These are phyloP conservation scores for Elaeis guineensis DNA, from an alignment of 176 grass and related monocot genomes.

Conservation along the genomic window DNA sequence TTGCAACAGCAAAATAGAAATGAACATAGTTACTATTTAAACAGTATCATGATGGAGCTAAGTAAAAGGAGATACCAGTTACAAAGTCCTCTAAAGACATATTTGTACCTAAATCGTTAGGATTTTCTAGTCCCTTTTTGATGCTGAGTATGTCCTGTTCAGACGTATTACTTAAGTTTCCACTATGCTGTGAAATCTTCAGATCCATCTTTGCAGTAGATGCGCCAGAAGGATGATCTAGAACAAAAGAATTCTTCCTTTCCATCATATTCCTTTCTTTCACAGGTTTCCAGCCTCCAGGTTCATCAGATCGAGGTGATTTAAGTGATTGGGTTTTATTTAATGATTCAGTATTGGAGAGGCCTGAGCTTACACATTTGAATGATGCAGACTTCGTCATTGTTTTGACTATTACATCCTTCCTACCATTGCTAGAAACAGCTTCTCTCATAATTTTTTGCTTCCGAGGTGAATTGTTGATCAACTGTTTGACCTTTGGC, in stretches of 20 bases:
- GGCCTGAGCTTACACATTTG: slow-evolving; percentile 37
- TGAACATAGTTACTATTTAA: slow-evolving; percentile 18
- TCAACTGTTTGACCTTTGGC: slow-evolving; percentile 68
- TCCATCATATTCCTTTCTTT: slow-evolving; percentile 46
- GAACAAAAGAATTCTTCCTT: slow-evolving; percentile 45
- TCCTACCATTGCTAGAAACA: slow-evolving; percentile 34
- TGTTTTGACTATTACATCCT: slow-evolving; percentile 29
- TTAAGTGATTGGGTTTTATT: slow-evolving; percentile 44
- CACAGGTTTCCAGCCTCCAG: slow-evolving; percentile 30
- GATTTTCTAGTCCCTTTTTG: slow-evolving; percentile 38
- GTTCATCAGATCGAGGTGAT: slow-evolving; percentile 40
- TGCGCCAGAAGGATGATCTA: slow-evolving; percentile 29
- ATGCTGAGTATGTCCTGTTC: slow-evolving; percentile 26
- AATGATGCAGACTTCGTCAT: slow-evolving; percentile 45
- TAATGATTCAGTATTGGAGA: slow-evolving; percentile 21
- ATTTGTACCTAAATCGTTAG: slow-evolving; percentile 31
- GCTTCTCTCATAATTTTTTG: slow-evolving; percentile 38
- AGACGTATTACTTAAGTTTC: slow-evolving; percentile 30
- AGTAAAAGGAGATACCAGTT: neutral
- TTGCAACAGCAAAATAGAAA: slow-evolving; percentile 18
- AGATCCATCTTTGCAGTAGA: slow-evolving; percentile 41
- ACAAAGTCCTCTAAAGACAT: neutral
- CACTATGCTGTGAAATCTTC: slow-evolving; percentile 22
- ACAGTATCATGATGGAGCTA: slow-evolving; percentile 1
- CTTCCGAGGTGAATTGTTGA: slow-evolving; percentile 38